phyloP scores from a whole-genome alignment of 768 basidiomycete genomes.

The Pleurotus platypus region DNA sequence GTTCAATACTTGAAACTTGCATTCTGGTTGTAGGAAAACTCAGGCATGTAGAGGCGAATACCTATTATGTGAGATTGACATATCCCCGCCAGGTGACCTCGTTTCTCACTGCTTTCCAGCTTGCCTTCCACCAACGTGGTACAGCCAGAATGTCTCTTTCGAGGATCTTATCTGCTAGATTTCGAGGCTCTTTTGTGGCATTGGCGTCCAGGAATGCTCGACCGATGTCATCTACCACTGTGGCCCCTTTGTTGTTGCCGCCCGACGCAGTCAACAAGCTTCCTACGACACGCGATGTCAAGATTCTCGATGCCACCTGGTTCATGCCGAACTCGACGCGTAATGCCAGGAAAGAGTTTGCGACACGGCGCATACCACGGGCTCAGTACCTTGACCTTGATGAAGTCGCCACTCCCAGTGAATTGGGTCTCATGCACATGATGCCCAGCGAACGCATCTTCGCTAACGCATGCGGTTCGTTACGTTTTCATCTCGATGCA shows the following conservation, averaged over 20 bases:
- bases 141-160: background rate
- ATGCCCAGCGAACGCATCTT: conserved; percentile 75
- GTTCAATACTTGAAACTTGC: no score
- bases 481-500: background rate
- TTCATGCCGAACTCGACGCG: conserved; percentile 89
- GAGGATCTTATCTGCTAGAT: background rate
- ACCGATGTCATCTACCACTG: conserved; percentile 31
- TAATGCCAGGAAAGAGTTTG: conserved; percentile 66
- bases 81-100: no score
- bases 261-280: conserved; percentile 44
- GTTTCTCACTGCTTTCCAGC: no score
- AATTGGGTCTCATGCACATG: conserved; percentile 90
- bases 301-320: conserved; percentile 80
- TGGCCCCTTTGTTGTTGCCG: conserved; percentile 47
- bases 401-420: conserved; percentile 66
- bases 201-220: conserved; percentile 12
- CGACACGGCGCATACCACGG: conserved; percentile 60
- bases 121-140: no score
- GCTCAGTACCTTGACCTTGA: conserved; percentile 81
- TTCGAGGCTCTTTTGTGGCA: background rate
- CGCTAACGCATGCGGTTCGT: conserved; percentile 75
- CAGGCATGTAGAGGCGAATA: no score
- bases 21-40: no score
- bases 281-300: conserved; percentile 30
- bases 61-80: no score